Percentiles rank a stretch among this genome's conserved stretches.
These are phyloP conservation scores for Myriosclerotinia duriaeana DNA, from an alignment of 2,329 filamentous ascomycete genomes.

Conservation along the genomic window DNA sequence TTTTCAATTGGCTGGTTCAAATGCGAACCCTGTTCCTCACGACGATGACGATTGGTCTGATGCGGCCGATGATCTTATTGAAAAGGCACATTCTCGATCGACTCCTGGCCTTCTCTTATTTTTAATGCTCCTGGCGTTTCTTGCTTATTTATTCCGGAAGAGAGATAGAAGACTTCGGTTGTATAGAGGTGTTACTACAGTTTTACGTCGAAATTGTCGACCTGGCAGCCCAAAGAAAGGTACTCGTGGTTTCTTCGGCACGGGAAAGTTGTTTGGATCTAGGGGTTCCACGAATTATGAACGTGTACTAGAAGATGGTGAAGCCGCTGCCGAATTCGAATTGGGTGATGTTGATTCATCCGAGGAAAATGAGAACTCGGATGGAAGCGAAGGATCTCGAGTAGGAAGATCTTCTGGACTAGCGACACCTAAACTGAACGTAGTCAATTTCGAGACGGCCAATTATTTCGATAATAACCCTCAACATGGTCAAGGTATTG, in stretches of 20 bases:
- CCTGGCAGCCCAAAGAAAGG: slow-evolving; percentile 50
- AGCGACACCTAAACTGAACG: slow-evolving; percentile 62
- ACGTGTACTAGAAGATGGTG: slow-evolving; percentile 79
- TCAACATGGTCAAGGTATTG: slow-evolving; percentile 32
- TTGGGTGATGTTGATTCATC: slow-evolving; percentile 63
- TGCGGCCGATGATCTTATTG: slow-evolving; percentile 58
- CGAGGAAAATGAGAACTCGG: slow-evolving; percentile 63
- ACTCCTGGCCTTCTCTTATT: slow-evolving; percentile 77
- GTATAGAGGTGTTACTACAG: slow-evolving; percentile 52
- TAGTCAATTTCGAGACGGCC: slow-evolving; percentile 50
- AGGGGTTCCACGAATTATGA: slow-evolving; percentile 66
- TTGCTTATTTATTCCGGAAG: slow-evolving; percentile 73
- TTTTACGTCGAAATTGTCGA: slow-evolving; percentile 47
- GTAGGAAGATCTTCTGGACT: slow-evolving; percentile 64
- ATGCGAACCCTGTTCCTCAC: slow-evolving; percentile 37
- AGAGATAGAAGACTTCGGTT: slow-evolving; percentile 69
- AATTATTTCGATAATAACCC: slow-evolving; percentile 36
- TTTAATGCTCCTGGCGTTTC: slow-evolving; percentile 66
- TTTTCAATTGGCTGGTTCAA: slow-evolving; percentile 79
- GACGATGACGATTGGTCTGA: slow-evolving; percentile 58
- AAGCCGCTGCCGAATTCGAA: slow-evolving; percentile 70
- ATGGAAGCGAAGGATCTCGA: slow-evolving; percentile 57
- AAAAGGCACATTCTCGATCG: slow-evolving; percentile 64
- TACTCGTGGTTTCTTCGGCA: slow-evolving; percentile 49
- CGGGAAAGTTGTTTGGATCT: slow-evolving; percentile 64